Base-by-base conservation (phyloP, 768 basidiomycete species). In the Leccinellum luteum region DNA sequence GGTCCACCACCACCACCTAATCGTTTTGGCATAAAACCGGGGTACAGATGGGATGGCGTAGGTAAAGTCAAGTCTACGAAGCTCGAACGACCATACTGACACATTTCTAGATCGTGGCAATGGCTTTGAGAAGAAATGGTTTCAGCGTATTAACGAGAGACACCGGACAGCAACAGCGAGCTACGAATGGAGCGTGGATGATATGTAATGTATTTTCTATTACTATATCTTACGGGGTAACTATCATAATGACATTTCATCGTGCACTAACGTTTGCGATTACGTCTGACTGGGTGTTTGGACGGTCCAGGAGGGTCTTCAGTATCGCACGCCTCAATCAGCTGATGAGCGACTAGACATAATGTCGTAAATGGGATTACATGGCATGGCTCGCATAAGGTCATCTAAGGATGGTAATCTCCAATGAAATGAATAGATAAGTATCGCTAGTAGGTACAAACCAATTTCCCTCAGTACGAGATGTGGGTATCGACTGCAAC, bases 41-140 rank as follows among this genome's bases (percentile, higher is more conserved):
- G 97, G 1, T 93, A 94, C 71, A 81, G 96, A 68, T 99, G 97
- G 97, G 97, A 99, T 70, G 97, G 97, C 28, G 97, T 98, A 61
- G 95, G 95, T 93, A 60, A 62, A 82, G 78, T 54, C 51, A 38
- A 47, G 9, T 43, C 13, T 12, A 51, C 5, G 15, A 54, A 13
- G 14, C 4, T 5, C 32, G 52, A 23, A 64, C 15, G 15, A 53
- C 27, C 4, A n/a, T 30, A 3, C 59, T 61, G 34, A 64, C 32
- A n/a, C 15, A 3, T 13, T 47, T 52, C 15, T 63, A 94, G 94
- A 98, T 69, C 83, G 94, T 55, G 84, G 92, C 4, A 98, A 89
- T 60, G 97, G 96, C 4, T 98, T 95, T 65, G 96, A 98, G 77
- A 91, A 89, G 77, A 94, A 93, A 65, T 76, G 85, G 52, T 96